Conservation (phyloP, 1,284 basidiomycete genomes). For the Tausonia pullulans region DNA sequence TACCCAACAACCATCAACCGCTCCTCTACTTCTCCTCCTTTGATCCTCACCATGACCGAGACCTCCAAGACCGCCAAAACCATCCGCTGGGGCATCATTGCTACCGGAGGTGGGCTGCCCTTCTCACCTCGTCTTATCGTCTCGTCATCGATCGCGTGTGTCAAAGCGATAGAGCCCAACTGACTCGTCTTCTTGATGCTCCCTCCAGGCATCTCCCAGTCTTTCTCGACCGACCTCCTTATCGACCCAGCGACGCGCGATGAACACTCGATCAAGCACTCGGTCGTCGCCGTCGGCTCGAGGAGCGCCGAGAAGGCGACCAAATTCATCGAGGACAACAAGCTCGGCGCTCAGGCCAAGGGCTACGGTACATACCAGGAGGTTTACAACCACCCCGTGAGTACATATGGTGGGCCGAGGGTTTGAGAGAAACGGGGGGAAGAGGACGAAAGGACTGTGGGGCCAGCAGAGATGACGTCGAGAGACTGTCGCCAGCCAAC, state of each 20-base stretch:
- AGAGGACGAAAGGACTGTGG: not conserved
- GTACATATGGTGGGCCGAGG: slow-evolving; percentile 19
- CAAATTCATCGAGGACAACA: slow-evolving; percentile 34
- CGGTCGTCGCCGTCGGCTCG: slow-evolving; percentile 75
- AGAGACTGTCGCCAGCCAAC: not conserved
- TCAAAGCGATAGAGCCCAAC: too few species aligned
- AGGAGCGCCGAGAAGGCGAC: slow-evolving; percentile 46
- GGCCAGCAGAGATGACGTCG: not conserved
- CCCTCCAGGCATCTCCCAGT: slow-evolving; percentile 15
- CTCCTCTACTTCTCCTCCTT: not conserved
- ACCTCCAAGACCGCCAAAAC: not conserved
- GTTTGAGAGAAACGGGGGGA: not conserved
- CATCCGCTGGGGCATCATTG: slow-evolving; percentile 35
- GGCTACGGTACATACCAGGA: slow-evolving; percentile 67
- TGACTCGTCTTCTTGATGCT: slow-evolving; percentile 22
- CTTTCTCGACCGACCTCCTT: slow-evolving; percentile 16
- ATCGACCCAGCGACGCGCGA: slow-evolving; percentile 17
- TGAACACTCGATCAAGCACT: not conserved
- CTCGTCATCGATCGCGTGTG: not conserved
- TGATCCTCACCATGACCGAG: not conserved
- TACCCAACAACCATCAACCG: too few species aligned
- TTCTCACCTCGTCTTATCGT: not conserved
- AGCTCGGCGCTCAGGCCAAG: slow-evolving; percentile 22
- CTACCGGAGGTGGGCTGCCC: slow-evolving; percentile 27
- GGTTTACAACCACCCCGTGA: slow-evolving; percentile 57